phyloP scores from a whole-genome alignment of 805 yeast genomes.

The Jamesozyma hellenica region DNA sequence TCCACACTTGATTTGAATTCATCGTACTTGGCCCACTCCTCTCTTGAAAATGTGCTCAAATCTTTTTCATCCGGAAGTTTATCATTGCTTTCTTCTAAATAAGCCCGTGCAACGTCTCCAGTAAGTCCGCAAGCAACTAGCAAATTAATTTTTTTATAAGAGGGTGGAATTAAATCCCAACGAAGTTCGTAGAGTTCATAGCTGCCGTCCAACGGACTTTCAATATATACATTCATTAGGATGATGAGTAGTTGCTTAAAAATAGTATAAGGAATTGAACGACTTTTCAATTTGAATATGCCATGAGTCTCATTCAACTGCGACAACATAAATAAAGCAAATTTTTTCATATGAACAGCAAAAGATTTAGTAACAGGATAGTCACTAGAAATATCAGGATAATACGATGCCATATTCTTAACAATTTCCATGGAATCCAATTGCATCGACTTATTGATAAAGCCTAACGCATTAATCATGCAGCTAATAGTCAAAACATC shows the following conservation, averaged over 20 bases:
- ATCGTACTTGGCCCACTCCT: slow-evolving; percentile 26
- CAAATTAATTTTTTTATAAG: slow-evolving; percentile 16
- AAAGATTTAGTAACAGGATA: slow-evolving; percentile 19
- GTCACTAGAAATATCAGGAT: slow-evolving; percentile 14
- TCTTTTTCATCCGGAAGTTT: slow-evolving; percentile 20
- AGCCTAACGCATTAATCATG: slow-evolving; percentile 34
- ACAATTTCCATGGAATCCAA: slow-evolving; percentile 28
- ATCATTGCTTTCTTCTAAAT: slow-evolving; percentile 28
- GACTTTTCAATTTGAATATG: slow-evolving; percentile 19
- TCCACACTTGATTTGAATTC: not conserved
- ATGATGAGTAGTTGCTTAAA: slow-evolving; percentile 39
- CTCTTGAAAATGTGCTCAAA: slow-evolving; percentile 18
- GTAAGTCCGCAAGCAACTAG: slow-evolving; percentile 23
- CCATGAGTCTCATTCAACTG: slow-evolving; percentile 14
- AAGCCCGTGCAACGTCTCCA: slow-evolving; percentile 23
- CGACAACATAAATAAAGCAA: slow-evolving; percentile 16
- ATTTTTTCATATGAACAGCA: slow-evolving; percentile 15
- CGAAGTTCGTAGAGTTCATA: slow-evolving; percentile 18
- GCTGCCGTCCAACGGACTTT: slow-evolving; percentile 7
- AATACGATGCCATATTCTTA: slow-evolving; percentile 15
- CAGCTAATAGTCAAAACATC: slow-evolving; percentile 32
- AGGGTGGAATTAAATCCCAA: slow-evolving; percentile 25
- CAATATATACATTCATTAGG: slow-evolving; percentile 35
- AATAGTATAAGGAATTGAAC: slow-evolving; percentile 31
- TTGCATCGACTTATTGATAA: slow-evolving; percentile 38